Evolutionary conservation across 2,329 filamentous ascomycete species (phyloP), one percentile per base, ranked within the genome.

Genomic region (Cladosporium sp.): DNA sequence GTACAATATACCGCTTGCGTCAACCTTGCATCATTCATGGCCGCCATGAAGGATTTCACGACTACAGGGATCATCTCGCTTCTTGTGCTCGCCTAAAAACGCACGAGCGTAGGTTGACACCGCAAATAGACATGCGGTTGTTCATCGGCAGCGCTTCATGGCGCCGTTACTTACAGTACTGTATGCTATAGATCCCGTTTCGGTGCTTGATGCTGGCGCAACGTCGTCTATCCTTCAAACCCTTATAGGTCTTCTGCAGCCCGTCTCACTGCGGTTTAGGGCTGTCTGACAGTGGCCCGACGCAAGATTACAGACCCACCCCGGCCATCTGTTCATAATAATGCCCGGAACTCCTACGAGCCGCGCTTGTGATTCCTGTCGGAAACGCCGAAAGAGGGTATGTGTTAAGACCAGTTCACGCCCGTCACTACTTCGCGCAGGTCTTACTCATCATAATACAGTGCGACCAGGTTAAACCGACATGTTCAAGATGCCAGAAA

Each of bases 401-500:
- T 30, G 51, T 32, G 30, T 21, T n/a, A 16, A 32, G n/a, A 32
- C 28, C 26, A 32, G 30, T 28, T 21, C 16, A 28, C 13, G 25
- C 26, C 30, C 6, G 30, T 54, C 28, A 28, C 18, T n/a, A 21
- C 14, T 21, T 18, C 18, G 30, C 25, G 16, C 51, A 30, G n/a
- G 25, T 54, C 26, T 54, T 11, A 23, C 51, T 54, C 26, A 54
- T 21, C 21, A 1, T 54, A 54, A n/a, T 10, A 54, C 25, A 54
- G 51, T 54, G 51, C 10, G 51, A 54, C 25, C 26, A 54, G 25
- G 28, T 14, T 11, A 26, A 54, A 30, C 51, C 51, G 5, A 21
- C 51, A 30, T 54, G 51, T 32, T 54, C 51, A 28, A 54, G 51
- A 54, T 54, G 51, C 30, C 51, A 54, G 10, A 54, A 54, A 54